Base-by-base conservation (phyloP, 2,329 filamentous ascomycete genomes). In the Epicoccum nigrum region DNA sequence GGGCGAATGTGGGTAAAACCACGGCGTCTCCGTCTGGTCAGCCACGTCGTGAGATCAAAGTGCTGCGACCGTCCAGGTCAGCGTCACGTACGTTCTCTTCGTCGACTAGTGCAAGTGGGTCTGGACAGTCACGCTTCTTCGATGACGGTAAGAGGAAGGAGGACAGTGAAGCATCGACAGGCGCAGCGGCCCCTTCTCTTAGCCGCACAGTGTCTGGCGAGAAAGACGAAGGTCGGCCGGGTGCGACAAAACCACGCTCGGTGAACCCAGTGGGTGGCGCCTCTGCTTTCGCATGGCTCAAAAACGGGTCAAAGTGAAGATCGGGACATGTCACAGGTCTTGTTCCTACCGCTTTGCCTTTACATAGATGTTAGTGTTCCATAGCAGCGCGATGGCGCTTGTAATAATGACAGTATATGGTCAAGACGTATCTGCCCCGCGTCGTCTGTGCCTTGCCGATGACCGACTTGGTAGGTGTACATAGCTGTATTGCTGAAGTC, bases 201-300 rank as follows among this genome's bases (percentile, higher is more conserved):
- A 78, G 62, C 56, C 55, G 64, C 37, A 50, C 51, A 4, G 58
- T 60, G 7, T 70, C 66, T 40, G 56, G 64, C 4, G 67, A 71
- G 34, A 69, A 69, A 63, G 71, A 63, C 54, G 71, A 71, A 61
- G 74, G 74, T 54, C 47, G 66, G 17, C 58, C 62, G 49, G 51
- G 51, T 48, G 70, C 49, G 73, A 76, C 59, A 35, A 81, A 81
- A 62, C 77, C 83, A 13, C 82, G 85, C 49, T 81, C 85, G 6
- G 80, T 85, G 25, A 97, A 97, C 67, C 93, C 94, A 0, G 84
- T 96, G 15, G 93, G 93, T 7, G 90, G 90, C n/a, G 93, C 89
- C 12, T 94, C 90, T 51, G 93, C 93, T 2, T 97, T 97, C 76
- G 87, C 89, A 11, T 97, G 92, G 92, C 87, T 97, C 79, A 93